phyloP scores from a whole-genome alignment of 2,329 filamentous ascomycete genomes.

The Cordyceps farinosa region DNA sequence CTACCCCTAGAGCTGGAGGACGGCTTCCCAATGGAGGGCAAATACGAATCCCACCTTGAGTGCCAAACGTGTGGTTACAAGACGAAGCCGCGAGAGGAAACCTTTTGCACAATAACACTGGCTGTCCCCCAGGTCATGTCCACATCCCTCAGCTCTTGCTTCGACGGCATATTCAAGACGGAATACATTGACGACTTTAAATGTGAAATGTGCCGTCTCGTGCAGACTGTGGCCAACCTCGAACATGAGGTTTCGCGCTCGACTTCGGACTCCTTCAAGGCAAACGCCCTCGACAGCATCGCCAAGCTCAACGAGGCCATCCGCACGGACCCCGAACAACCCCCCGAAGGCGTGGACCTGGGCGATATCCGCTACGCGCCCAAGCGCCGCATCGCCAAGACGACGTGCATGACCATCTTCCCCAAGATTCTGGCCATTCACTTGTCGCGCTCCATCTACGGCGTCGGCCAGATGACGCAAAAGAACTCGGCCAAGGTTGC shows the following conservation, averaged over 20 bases:
- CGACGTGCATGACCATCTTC: constrained; percentile 82
- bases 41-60: constrained; percentile 90
- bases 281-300: constrained; percentile 55
- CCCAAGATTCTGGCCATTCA: constrained; percentile 90
- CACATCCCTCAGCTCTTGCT: constrained; percentile 80
- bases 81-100: constrained; percentile 76
- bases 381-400: constrained; percentile 78
- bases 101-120: constrained; percentile 87
- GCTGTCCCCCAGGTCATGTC: constrained; percentile 82
- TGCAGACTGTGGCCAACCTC: constrained; percentile 68
- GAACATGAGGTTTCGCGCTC: constrained; percentile 56
- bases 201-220: constrained; percentile 87
- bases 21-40: constrained; percentile 88
- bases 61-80: constrained; percentile 88
- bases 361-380: constrained; percentile 73
- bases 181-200: constrained; percentile 97
- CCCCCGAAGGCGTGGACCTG: constrained; percentile 67
- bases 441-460: constrained; percentile 89
- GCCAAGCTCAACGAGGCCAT: constrained; percentile 65
- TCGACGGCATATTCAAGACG: constrained; percentile 90
- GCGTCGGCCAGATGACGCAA: constrained; percentile 68
- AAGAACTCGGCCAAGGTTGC: constrained; percentile 95
- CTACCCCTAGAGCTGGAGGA: constrained; percentile 51
- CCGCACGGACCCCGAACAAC: constrained; percentile 74
- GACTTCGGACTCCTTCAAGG: constrained; percentile 49